Evolutionary conservation across 306 rosid species (phyloP).

Genomic region (Sphenostylis stenocarpa): DNA sequence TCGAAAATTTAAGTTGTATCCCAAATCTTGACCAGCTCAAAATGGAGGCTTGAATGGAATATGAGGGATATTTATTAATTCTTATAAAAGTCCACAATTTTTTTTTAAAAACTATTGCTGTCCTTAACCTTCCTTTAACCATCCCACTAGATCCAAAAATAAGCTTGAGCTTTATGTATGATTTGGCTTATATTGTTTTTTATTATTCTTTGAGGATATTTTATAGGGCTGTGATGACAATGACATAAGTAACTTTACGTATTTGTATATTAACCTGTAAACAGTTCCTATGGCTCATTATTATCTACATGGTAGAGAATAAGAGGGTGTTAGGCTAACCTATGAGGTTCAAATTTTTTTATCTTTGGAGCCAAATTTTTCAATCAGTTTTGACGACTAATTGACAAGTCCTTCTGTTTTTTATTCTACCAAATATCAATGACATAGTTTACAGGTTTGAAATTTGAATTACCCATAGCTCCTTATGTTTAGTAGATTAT

Average conservation of each 20-base stretch:
- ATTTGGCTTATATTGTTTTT: background rate
- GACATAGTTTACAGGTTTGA: background rate
- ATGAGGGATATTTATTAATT: background rate
- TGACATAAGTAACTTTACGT: too few species aligned
- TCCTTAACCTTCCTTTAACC: background rate
- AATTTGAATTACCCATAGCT: background rate
- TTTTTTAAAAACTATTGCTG: background rate
- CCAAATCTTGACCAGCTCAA: conserved; percentile 7
- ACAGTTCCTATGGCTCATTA: too few species aligned
- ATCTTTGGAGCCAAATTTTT: background rate
- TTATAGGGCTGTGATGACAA: background rate
- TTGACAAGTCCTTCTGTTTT: background rate
- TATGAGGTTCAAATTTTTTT: background rate
- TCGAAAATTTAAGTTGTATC: background rate
- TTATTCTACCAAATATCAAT: background rate
- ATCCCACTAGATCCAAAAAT: background rate
- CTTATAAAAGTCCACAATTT: background rate
- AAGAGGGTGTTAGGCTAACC: background rate
- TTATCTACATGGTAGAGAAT: background rate
- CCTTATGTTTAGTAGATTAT: background rate
- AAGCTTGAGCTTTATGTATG: background rate
- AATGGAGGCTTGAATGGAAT: background rate
- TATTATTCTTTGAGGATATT: background rate
- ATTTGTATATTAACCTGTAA: too few species aligned
- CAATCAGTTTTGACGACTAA: background rate